These are phyloP conservation scores for Trichoderma semiorbis DNA, from an alignment of 2,329 filamentous ascomycete genomes.

Conservation along the genomic window DNA sequence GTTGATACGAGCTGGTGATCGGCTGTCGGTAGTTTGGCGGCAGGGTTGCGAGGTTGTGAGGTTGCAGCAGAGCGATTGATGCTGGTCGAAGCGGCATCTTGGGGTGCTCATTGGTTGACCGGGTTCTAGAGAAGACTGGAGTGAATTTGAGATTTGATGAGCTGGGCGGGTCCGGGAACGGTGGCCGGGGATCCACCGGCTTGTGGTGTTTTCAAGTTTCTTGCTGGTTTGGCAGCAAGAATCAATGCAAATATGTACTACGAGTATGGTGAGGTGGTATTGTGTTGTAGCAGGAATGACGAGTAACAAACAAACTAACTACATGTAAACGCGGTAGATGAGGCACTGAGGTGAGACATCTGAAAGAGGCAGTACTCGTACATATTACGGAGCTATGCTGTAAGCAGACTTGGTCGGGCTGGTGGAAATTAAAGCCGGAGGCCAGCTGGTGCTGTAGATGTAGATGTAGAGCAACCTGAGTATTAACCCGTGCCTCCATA, in stretches of 20 bases:
- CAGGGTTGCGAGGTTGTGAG: neutral
- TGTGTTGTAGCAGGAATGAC: neutral
- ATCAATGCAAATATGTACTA: too few species aligned
- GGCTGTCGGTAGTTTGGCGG: neutral
- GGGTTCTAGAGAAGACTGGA: neutral
- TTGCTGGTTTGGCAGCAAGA: too few species aligned
- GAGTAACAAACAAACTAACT: neutral
- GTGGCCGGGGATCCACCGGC: conserved; percentile 1
- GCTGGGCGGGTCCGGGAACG: neutral
- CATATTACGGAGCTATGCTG: too few species aligned
- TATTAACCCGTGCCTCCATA: neutral
- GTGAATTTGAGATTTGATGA: neutral
- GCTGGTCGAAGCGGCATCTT: neutral
- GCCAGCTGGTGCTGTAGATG: neutral
- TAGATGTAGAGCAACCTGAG: neutral
- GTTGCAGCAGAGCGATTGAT: neutral
- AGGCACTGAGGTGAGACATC: neutral
- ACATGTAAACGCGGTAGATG: neutral
- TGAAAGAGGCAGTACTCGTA: neutral
- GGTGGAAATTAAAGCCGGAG: neutral
- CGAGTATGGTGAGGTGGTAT: neutral
- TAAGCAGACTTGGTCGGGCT: neutral
- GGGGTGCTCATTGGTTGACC: neutral
- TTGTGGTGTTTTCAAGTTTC: neutral
- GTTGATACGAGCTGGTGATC: conserved; percentile 7